These are phyloP conservation scores for Leptographium radiaticola DNA, from an alignment of 2,329 filamentous ascomycete species.

Conservation along the genomic window DNA sequence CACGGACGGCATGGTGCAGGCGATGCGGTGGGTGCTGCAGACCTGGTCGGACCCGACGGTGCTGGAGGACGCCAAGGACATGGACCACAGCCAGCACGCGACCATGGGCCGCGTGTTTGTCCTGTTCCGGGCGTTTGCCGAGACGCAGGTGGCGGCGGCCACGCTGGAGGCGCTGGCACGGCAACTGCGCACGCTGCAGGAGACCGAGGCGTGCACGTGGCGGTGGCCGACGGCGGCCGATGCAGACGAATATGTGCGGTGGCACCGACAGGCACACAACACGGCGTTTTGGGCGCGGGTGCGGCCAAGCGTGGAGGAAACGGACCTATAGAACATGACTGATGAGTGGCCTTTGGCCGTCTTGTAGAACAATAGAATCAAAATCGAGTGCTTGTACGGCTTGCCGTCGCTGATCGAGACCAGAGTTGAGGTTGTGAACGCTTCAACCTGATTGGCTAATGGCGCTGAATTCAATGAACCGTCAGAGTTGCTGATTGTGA, in stretches of 20 bases:
- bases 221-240: conserved; percentile 25
- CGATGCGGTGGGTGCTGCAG: conserved; percentile 45
- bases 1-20: conserved; percentile 39
- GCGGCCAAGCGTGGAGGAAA: background rate
- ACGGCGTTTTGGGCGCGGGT: conserved; percentile 9
- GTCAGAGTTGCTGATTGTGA: no score
- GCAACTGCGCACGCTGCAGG: conserved; percentile 14
- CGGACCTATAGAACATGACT: background rate
- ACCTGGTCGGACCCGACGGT: conserved; percentile 27
- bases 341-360: no score
- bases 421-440: no score
- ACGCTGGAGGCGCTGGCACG: conserved; percentile 19
- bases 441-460: no score
- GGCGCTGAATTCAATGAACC: no score
- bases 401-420: no score
- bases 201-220: conserved; percentile 15
- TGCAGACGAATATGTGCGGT: conserved; percentile 17
- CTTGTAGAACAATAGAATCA: no score
- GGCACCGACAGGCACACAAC: conserved; percentile 8
- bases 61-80: conserved; percentile 21
- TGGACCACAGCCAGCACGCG: conserved; percentile 21
- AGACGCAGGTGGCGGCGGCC: conserved; percentile 23
- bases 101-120: conserved; percentile 16
- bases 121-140: conserved; percentile 33
- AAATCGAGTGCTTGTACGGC: no score